Evolutionary conservation across 805 yeast species (phyloP), one percentile per base, ranked within the genome.

Genomic region (Komagataella kurtzmanii): DNA sequence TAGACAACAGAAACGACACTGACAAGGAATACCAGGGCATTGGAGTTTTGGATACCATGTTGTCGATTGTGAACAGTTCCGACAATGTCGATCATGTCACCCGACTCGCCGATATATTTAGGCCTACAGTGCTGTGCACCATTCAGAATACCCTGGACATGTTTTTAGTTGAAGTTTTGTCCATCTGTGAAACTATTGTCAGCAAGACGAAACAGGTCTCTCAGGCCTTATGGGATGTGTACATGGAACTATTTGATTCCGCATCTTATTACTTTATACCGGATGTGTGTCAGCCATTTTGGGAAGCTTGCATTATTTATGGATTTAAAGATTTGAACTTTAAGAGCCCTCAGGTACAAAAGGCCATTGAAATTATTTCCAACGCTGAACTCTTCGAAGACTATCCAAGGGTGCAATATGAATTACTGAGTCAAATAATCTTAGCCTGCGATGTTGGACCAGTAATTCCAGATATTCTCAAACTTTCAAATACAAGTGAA

Each of bases 1-100:
- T 79, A 51, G 68, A 65, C 52, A 54, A 65, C 48, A 63, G 63
- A 23, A 62, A 62, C 5, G 67, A 62, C 24, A 75, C 79, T 12
- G 95, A 86, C 54, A 89, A 88, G 65, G 80, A 83, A 47, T 78
- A 81, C 76, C 88, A 96, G 18, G 95, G 90, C 0, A 68, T 82
- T 18, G 95, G 96, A 12, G 75, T 89, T 40, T 65, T 91, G 56
- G 83, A 83, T 57, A 90, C 97, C 2, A 76, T 90, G 68, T 79
- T 85, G 36, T 88, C 97, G 0, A 83, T 91, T 51, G 67, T 91
- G 45, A 67, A 87, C 49, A 30, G 40, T 30, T 30, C 40, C 14
- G 40, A 30, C 3, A 8, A 30, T 30, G 14, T 14, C 6, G 40
- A 30, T 10, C 40, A 30, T 30, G 5, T 30, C 10, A 3, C 14